phyloP scores from a whole-genome alignment of 2,329 filamentous ascomycete genomes.

The Neofusicoccum kwambonambiense region DNA sequence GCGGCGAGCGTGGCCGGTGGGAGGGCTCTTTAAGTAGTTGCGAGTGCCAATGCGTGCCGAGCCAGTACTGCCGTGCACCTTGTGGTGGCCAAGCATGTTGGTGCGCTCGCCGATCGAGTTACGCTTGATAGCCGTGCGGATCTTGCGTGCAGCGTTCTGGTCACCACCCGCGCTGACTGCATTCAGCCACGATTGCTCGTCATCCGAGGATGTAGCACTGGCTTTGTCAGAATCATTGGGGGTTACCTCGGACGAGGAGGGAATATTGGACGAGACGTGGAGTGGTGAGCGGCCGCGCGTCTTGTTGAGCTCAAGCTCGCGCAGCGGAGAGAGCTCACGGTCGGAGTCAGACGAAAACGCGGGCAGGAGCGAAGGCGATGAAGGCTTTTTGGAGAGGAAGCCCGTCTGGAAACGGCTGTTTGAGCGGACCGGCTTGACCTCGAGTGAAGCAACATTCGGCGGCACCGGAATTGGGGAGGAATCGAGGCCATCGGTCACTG shows the following conservation, averaged over 20 bases:
- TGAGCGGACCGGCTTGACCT: conserved; percentile 50
- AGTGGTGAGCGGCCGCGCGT: conserved; percentile 51
- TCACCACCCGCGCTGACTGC: conserved; percentile 23
- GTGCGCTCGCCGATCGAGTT: conserved; percentile 49
- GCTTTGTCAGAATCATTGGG: conserved; percentile 33
- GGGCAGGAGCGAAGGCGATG: conserved; percentile 61
- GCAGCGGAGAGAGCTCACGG: conserved; percentile 39
- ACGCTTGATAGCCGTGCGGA: conserved; percentile 57
- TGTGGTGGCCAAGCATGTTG: conserved; percentile 51
- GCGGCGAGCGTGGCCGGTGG: conserved; percentile 61
- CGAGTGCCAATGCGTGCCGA: conserved; percentile 66
- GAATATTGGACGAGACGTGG: conserved; percentile 43
- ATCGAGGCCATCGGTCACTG: conserved; percentile 28
- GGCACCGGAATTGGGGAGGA: conserved; percentile 58
- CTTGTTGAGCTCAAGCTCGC: conserved; percentile 45
- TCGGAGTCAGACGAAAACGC: conserved; percentile 61
- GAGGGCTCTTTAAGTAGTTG: conserved; percentile 62
- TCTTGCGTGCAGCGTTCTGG: conserved; percentile 53
- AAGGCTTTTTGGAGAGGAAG: conserved; percentile 68
- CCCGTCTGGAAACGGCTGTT: conserved; percentile 83
- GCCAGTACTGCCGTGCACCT: conserved; percentile 51
- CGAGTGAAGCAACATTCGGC: conserved; percentile 56
- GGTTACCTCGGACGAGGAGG: conserved; percentile 25
- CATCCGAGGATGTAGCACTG: conserved; percentile 44
- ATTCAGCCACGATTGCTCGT: conserved; percentile 49